Evolutionary conservation across 371 early-diverging fungal species (phyloP), one percentile per base, ranked within the genome.

Genomic region (Mucor lusitanicus): DNA sequence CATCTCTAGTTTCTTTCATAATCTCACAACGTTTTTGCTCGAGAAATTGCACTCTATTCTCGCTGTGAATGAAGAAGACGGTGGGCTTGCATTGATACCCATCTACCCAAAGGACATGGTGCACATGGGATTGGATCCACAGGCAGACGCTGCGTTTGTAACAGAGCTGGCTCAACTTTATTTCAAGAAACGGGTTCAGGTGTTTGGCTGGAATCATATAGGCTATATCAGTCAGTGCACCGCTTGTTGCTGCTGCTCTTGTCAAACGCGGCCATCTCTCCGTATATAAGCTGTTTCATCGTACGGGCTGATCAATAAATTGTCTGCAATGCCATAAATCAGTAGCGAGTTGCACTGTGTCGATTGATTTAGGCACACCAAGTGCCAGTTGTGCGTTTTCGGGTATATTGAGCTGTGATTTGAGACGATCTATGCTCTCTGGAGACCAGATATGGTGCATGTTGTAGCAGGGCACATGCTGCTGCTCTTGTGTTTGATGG

Each of bases 81-180:
- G n/a, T n/a, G n/a, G 67, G 12, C 44, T 30, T 17, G 69, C 69
- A 8, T 53, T 62, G 6, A 57, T 76, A 19, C 40, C 59, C 11
- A 42, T 85, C 6, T 62, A 73, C 15, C 73, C 79, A 9, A 73
- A 76, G 23, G 84, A 87, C 42, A 69, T 87, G 64, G 72, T 77
- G 8, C 66, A 76, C 23, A 40, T 87, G 25, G 85, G 87, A 0
- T 50, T 87, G 28, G 85, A 86, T 64, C 79, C 82, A 0, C 56
- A 46, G 21, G 60, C 54, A 3, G 87, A 87, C 61, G 67, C 63
- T 8, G 67, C 58, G 1, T 82, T 85, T 73, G 74, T 87, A 1
- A 46, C 48, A 30, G 81, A 79, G 32, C 63, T 87, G n/a, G 72
- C 76, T 9, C 60, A 61, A 13, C 19, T 78, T 7, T 87, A 85